phyloP scores from a whole-genome alignment of 116 monocot genomes.

The Trichopus zeylanicus region DNA sequence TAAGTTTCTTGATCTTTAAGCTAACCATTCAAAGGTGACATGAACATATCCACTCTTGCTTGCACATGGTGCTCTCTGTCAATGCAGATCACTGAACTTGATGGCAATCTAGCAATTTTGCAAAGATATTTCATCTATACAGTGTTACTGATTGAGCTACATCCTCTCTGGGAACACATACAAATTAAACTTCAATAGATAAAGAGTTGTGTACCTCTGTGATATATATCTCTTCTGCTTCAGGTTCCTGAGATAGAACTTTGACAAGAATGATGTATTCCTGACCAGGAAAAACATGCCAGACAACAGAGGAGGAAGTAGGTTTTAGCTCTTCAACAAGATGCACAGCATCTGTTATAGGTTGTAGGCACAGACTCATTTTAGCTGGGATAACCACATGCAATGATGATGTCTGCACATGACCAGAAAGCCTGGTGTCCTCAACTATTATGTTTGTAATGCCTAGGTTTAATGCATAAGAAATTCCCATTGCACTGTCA shows the following conservation, averaged over 20 bases:
- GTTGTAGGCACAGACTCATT: slow-evolving; percentile 52
- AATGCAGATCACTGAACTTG: no score
- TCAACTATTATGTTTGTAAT: slow-evolving; percentile 64
- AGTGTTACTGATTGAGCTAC: no score
- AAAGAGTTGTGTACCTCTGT: slow-evolving; percentile 57
- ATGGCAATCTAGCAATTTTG: no score
- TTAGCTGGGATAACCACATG: slow-evolving; percentile 74
- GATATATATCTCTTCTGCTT: slow-evolving; percentile 60
- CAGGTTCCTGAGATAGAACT: slow-evolving; percentile 54
- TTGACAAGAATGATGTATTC: slow-evolving; percentile 58
- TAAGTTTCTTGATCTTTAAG: no score
- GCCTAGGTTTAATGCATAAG: slow-evolving; percentile 51
- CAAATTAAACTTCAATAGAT: no score
- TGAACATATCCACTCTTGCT: no score
- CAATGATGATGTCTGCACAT: slow-evolving; percentile 70
- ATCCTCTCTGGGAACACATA: not conserved
- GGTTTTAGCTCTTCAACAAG: slow-evolving; percentile 23
- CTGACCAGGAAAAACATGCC: slow-evolving; percentile 80
- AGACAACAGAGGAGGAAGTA: slow-evolving; percentile 33
- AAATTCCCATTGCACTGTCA: slow-evolving; percentile 47
- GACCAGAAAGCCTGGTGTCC: slow-evolving; percentile 82
- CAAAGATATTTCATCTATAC: no score
- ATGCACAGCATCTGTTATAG: slow-evolving; percentile 26
- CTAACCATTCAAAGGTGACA: no score
- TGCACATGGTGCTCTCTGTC: no score